Percentiles rank a stretch among this genome's conserved stretches.
Conservation (phyloP, 1,284 basidiomycete genomes). For the Tilletia indica region DNA sequence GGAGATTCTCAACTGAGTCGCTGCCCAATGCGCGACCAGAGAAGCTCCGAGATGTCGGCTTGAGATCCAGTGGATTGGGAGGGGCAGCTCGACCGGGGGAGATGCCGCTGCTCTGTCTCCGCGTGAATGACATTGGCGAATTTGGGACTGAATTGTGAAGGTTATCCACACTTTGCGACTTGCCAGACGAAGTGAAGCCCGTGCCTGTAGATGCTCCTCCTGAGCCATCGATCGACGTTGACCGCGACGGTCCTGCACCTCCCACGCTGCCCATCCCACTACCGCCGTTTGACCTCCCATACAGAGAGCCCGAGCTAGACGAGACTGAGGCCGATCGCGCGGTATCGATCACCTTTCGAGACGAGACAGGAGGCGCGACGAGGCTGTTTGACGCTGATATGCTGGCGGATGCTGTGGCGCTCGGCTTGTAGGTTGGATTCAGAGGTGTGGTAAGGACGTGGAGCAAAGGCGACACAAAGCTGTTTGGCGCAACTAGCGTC, state of each 20-base stretch:
- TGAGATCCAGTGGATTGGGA: slow-evolving; percentile 1
- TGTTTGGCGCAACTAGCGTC: background rate
- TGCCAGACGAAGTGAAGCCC: background rate
- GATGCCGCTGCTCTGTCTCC: slow-evolving; percentile 2
- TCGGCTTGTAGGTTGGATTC: background rate
- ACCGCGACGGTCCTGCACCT: background rate
- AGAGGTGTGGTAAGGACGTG: background rate
- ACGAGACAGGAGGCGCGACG: background rate
- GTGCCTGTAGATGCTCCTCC: background rate
- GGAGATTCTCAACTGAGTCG: slow-evolving; percentile 15
- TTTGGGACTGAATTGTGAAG: background rate
- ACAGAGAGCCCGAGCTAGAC: background rate
- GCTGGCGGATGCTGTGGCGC: background rate
- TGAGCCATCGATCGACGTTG: background rate
- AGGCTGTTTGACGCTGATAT: background rate
- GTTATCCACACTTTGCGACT: slow-evolving; percentile 13
- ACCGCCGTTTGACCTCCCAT: too few species aligned
- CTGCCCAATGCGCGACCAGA: background rate
- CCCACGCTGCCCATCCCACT: background rate
- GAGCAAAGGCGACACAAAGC: background rate
- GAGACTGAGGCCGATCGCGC: slow-evolving; percentile 7
- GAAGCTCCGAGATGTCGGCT: background rate
- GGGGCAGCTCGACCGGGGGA: background rate
- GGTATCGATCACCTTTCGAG: background rate
- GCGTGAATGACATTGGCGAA: slow-evolving; percentile 2